Base-by-base conservation (phyloP, 495 filamentous ascomycete species). In the Parathielavia hyrcaniae region DNA sequence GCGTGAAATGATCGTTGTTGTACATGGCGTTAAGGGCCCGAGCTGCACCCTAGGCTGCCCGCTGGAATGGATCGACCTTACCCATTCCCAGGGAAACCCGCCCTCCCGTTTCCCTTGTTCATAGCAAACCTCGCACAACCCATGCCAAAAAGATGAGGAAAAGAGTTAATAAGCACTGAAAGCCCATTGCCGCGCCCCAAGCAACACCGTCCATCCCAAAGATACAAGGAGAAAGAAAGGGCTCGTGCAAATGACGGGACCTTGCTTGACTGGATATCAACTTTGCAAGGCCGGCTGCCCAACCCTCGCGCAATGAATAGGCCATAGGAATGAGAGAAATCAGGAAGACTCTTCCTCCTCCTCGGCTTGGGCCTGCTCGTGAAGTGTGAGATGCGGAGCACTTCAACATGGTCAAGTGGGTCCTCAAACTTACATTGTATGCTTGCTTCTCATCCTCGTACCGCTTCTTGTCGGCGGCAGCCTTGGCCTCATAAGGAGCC, bases 401-500 rank as follows among this genome's bases (percentile, higher is more conserved):
- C 32, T 30, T 43, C 23, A 52, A 39, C 5, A 32, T 4, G 44
- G 36, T 50, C 10, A n/a, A 43, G 26, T 30, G 32, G 35, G 26
- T 40, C 52, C 59, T 38, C 57, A 22, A 22, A 77, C 84, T 80
- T 77, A 91, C 88, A 63, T 88, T 83, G 82, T 97, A 98, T 57
- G 79, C 85, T 59, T 87, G 87, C 81, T 98, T 97, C 81, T 97
- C 91, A 64, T 93, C 87, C 72, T 97, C 92, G 66, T 97, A 98
- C 60, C 93, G 87, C 86, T 96, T 93, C 87, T 97, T 97, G 80
- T 98, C 93, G 55, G 85, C 79, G 22, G 85, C 88, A 65, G 93
- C 93, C 84, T 98, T 97, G 66, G 86, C 86, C 72, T 97, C 92
- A 71, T 97, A 99, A 10, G 95, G 93, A 59, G 80, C 78, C 60